Percentiles rank a stretch among this genome's conserved stretches.
These are phyloP conservation scores for Flaveria robusta DNA, from an alignment of 129 eudicot species.

Conservation along the genomic window DNA sequence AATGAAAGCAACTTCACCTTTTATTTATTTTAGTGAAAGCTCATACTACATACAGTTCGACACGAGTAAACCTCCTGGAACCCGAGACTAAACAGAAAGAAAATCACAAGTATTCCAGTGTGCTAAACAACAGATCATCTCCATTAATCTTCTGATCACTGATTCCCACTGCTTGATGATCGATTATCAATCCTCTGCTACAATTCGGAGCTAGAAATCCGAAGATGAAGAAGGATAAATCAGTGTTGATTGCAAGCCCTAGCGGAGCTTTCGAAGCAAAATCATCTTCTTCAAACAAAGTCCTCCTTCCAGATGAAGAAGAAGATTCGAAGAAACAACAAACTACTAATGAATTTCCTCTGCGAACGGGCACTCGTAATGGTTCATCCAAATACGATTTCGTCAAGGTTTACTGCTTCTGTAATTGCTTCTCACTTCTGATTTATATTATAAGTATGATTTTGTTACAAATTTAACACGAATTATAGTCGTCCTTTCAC, in stretches of 20 bases:
- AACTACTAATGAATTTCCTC: constrained; percentile 31
- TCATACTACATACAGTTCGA: no score
- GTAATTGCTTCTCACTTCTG: neutral
- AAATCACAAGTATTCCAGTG: no score
- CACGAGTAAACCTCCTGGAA: no score
- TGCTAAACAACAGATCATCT: no score
- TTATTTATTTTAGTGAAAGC: no score
- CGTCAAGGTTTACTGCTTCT: constrained; percentile 69
- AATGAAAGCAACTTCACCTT: no score
- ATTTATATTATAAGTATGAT: neutral
- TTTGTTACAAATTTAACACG: neutral
- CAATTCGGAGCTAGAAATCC: constrained; percentile 1
- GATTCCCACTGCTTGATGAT: neutral
- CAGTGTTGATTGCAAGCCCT: constrained; percentile 34
- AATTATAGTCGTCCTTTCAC: neutral
- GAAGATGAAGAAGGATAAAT: constrained; percentile 68
- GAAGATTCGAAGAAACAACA: constrained; percentile 34
- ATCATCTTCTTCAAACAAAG: constrained; percentile 33
- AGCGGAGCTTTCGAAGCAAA: constrained; percentile 31
- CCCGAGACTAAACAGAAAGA: no score
- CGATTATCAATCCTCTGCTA: constrained; percentile 2
- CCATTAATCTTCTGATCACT: constrained; percentile 15
- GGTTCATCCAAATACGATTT: constrained; percentile 98
- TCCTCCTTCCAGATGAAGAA: constrained; percentile 30
- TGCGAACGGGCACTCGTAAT: constrained; percentile 58